Percentiles rank a stretch among this genome's conserved stretches.
Evolutionary conservation across 2,329 filamentous ascomycete genomes (phyloP).

Genomic region (Colletotrichum nymphaeae): DNA sequence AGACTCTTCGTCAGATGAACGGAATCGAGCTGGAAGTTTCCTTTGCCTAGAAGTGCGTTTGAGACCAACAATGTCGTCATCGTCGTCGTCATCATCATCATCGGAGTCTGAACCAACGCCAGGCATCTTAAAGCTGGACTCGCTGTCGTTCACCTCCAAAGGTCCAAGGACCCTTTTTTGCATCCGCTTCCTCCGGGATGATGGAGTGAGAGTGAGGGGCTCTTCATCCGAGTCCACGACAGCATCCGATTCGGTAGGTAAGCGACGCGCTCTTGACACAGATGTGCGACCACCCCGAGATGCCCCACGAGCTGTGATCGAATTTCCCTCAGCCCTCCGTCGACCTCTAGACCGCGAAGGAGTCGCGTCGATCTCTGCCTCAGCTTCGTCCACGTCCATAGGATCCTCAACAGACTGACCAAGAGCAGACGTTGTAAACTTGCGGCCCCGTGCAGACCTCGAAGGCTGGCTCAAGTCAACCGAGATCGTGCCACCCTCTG

Average conservation of each 20-base stretch:
- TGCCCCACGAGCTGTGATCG: slow-evolving; percentile 18
- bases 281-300: slow-evolving; percentile 1
- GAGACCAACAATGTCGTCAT: slow-evolving; percentile 6
- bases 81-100: slow-evolving; percentile 24
- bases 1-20: slow-evolving; percentile 23
- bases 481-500: slow-evolving; percentile 14
- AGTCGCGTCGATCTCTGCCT: background rate
- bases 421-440: background rate
- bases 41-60: slow-evolving; percentile 19
- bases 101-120: slow-evolving; percentile 19
- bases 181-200: slow-evolving; percentile 4
- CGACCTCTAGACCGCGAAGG: slow-evolving; percentile 20
- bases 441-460: slow-evolving; percentile 27
- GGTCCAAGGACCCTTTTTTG: background rate
- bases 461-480: slow-evolving; percentile 14
- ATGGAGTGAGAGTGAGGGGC: background rate
- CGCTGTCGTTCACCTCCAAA: slow-evolving; percentile 26
- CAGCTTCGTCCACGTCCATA: slow-evolving; percentile 24
- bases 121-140: slow-evolving; percentile 24
- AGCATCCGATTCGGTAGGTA: background rate
- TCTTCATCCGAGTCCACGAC: slow-evolving; percentile 17
- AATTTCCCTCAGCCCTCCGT: background rate
- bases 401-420: slow-evolving; percentile 5
- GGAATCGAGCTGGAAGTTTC: slow-evolving; percentile 31
- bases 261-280: background rate